phyloP scores from a whole-genome alignment of 345 rosid species.

The Limnanthes douglasii region DNA sequence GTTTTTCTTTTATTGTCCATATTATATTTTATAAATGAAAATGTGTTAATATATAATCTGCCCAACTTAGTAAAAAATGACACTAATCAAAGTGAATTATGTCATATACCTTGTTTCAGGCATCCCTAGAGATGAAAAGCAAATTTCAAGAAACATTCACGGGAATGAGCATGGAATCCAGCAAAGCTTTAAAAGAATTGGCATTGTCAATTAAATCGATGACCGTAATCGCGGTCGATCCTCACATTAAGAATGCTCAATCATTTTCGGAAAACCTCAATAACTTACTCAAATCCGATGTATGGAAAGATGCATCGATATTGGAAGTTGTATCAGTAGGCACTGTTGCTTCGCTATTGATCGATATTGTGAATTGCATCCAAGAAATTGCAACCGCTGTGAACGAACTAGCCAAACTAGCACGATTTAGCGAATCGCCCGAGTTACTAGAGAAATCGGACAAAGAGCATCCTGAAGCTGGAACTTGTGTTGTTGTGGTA shows the following conservation, averaged over 20 bases:
- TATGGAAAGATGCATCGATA: constrained; percentile 26
- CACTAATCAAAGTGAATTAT: neutral
- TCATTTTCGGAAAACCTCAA: constrained; percentile 21
- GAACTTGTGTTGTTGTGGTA: constrained; percentile 9
- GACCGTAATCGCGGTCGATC: constrained; percentile 16
- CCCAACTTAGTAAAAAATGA: neutral
- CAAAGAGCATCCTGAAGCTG: constrained; percentile 5
- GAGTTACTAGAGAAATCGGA: constrained; percentile 13
- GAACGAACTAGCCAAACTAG: constrained; percentile 34
- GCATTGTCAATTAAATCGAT: constrained; percentile 29
- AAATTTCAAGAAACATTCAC: constrained; percentile 25
- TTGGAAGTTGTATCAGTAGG: constrained; percentile 21
- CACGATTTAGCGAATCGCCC: constrained; percentile 21
- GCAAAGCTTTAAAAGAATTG: constrained; percentile 40
- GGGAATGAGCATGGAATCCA: constrained; percentile 32
- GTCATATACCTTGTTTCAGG: constrained; percentile 16
- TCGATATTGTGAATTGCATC: constrained; percentile 29
- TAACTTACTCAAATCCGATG: constrained; percentile 24
- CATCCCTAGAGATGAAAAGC: constrained; percentile 17
- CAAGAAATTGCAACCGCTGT: constrained; percentile 38
- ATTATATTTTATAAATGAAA: too few relatives aligned
- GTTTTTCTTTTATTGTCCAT: too few relatives aligned
- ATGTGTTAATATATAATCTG: too few relatives aligned
- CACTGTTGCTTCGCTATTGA: constrained; percentile 37
- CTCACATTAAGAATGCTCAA: constrained; percentile 27